These are phyloP conservation scores for Wallacemonas sp. DNA, from an alignment of 208 protist species.

Conservation along the genomic window DNA sequence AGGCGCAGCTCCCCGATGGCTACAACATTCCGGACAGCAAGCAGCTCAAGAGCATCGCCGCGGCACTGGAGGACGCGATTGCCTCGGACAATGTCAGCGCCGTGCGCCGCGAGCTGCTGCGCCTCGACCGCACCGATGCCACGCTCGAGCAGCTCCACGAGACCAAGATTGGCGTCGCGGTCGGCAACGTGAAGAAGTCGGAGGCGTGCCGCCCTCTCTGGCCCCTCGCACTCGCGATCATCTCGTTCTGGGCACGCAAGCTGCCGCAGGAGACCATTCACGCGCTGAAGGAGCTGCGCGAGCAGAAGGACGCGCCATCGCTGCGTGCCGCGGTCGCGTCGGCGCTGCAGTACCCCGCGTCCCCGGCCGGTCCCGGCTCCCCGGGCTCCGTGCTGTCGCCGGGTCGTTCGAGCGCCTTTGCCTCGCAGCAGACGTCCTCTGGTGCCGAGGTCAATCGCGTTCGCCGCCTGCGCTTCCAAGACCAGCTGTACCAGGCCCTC, in stretches of 20 bases:
- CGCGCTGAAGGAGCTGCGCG: slow-evolving; percentile 54
- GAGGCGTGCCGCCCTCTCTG: slow-evolving; percentile 50
- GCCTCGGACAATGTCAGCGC: slow-evolving; percentile 31
- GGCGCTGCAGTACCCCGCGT: slow-evolving; percentile 19
- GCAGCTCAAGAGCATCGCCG: slow-evolving; percentile 46
- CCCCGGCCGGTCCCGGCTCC: slow-evolving; percentile 20
- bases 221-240: slow-evolving; percentile 65
- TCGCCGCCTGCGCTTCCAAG: slow-evolving; percentile 33
- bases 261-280: slow-evolving; percentile 62
- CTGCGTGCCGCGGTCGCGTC: neutral
- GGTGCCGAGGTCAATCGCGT: neutral
- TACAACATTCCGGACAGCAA: slow-evolving; percentile 25
- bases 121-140: slow-evolving; percentile 65
- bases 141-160: slow-evolving; percentile 51
- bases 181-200: slow-evolving; percentile 57
- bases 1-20: neutral
- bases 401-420: neutral
- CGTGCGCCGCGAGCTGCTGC: slow-evolving; percentile 48
- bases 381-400: slow-evolving; percentile 8
- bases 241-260: slow-evolving; percentile 72
- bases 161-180: slow-evolving; percentile 77
- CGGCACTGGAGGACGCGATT: slow-evolving; percentile 46
- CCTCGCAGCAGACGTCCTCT: neutral
- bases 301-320: slow-evolving; percentile 24
- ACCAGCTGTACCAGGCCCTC: slow-evolving; percentile 51